Evolutionary conservation across 2,329 filamentous ascomycete species (phyloP).

Genomic region (Dactylellina parvicollis): DNA sequence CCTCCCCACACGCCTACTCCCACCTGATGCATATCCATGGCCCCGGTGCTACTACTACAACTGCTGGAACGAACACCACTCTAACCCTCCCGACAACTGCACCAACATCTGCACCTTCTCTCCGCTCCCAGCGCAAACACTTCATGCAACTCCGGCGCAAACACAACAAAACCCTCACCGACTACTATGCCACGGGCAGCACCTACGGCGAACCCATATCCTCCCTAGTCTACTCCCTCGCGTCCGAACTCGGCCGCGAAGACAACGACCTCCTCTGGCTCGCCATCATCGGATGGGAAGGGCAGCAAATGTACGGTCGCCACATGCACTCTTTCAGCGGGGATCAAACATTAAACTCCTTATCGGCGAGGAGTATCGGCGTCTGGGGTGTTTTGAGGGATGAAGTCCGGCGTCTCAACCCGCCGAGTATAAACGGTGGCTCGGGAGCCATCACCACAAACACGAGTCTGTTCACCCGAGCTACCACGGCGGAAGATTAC

Average conservation of each 20-base stretch:
- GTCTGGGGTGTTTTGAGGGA: conserved; percentile 88
- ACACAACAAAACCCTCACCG: conserved; percentile 78
- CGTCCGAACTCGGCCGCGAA: conserved; percentile 92
- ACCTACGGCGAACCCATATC: conserved; percentile 96
- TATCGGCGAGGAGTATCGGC: conserved; percentile 44
- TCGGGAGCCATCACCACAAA: conserved; percentile 64
- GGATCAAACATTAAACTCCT: conserved; percentile 65
- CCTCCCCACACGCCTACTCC: conserved; percentile 63
- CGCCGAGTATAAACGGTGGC: conserved; percentile 63
- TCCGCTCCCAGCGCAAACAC: conserved; percentile 69
- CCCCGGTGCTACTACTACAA: conserved; percentile 54
- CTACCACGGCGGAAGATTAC: conserved; percentile 82
- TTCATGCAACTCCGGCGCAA: conserved; percentile 79
- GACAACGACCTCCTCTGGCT: conserved; percentile 97
- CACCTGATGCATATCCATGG: conserved; percentile 61
- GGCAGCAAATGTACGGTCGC: conserved; percentile 87
- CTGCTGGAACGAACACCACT: conserved; percentile 62
- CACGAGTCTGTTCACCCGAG: conserved; percentile 71
- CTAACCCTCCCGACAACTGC: conserved; percentile 59
- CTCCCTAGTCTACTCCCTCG: conserved; percentile 91
- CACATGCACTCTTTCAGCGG: conserved; percentile 73
- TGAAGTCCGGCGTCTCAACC: conserved; percentile 92
- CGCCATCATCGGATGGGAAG: conserved; percentile 92
- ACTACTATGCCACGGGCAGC: conserved; percentile 86
- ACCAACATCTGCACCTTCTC: conserved; percentile 74